Evolutionary conservation across 306 rosid genomes (phyloP), one percentile per base, ranked within the genome.

Genomic region (Quercus aquifolioides): DNA sequence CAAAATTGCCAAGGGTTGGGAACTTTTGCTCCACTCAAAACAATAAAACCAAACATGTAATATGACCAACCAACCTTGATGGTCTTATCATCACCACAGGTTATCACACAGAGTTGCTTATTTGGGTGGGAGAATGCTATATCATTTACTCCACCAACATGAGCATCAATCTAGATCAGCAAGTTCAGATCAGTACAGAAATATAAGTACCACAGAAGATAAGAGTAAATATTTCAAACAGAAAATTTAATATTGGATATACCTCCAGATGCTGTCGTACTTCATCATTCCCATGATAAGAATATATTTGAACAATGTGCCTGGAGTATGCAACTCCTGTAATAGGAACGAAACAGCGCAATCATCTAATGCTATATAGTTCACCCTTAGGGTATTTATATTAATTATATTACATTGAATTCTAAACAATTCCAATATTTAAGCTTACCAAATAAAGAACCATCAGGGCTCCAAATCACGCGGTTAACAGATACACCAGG

Each of bases 391-490:
- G 52, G 46, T 41, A 78, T 38, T 67, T 59, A 62, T 69, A 64
- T 67, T 17, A 54, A 2, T 20, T 54, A 77, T 30, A 79, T 65
- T 38, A 51, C 62, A 83, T 73, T 15, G 57, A 67, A 56, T 73
- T 77, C 25, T 31, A 54, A 78, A 76, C 26, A 75, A 82, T 55
- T 81, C 3, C 59, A 78, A 72, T 59, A 79, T 3, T 43, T 75
- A 74, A 76, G 77, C 92, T 83, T 82, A 95, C 99, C 99, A 76
- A 95, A 95, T 77, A 91, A 90, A 72, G 93, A 74, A 69, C 99
- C 99, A 75, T 95, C 98, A 23, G 99, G 98, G 80, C 99, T 92
- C 99, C 99, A 95, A 74, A 91, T 95, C 30, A 95, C 99, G 60
- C 99, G 99, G 84, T 95, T 95, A 35, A 95, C 99, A 51, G 98